phyloP scores from a whole-genome alignment of 805 yeast genomes.

The Ogataea nitratoaversa region DNA sequence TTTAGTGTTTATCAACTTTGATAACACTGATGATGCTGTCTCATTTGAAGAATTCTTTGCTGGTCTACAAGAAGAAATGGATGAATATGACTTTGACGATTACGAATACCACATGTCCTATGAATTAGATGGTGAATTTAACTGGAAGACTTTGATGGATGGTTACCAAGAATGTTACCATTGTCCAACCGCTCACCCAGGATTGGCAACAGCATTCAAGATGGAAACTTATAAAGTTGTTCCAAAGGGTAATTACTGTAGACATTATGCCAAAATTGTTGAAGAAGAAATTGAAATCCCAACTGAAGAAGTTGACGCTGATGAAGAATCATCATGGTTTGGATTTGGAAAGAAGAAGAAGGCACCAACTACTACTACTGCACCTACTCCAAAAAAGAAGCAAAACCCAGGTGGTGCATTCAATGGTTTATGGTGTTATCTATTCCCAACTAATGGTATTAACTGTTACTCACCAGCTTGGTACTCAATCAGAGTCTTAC shows the following conservation, averaged over 20 bases:
- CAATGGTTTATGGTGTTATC: conserved; percentile 60
- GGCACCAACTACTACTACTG: conserved; percentile 14
- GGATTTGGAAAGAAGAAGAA: conserved; percentile 40
- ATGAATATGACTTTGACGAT: conserved; percentile 55
- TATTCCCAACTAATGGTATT: conserved; percentile 57
- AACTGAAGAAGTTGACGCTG: conserved; percentile 30
- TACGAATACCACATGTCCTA: conserved; percentile 63
- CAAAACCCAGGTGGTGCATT: conserved; percentile 57
- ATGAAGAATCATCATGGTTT: conserved; percentile 45
- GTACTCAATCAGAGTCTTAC: conserved; percentile 59
- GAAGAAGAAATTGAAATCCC: conserved; percentile 30
- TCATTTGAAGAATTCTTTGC: conserved; percentile 50
- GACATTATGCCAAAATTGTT: conserved; percentile 56
- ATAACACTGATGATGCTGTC: conserved; percentile 36
- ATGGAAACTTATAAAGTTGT: conserved; percentile 65
- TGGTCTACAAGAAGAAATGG: conserved; percentile 49
- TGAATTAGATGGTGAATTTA: conserved; percentile 58
- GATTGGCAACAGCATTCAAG: conserved; percentile 50
- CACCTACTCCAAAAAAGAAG: conserved; percentile 26
- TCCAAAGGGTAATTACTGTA: conserved; percentile 54
- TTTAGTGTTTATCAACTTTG: conserved; percentile 53
- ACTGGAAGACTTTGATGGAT: conserved; percentile 66
- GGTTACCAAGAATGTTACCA: conserved; percentile 68
- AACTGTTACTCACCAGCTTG: conserved; percentile 66
- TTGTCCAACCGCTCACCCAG: conserved; percentile 67